Percentiles rank a stretch among this genome's conserved stretches.
phyloP scores from a whole-genome alignment of 768 basidiomycete genomes.

The Mycena olivaceomarginata region DNA sequence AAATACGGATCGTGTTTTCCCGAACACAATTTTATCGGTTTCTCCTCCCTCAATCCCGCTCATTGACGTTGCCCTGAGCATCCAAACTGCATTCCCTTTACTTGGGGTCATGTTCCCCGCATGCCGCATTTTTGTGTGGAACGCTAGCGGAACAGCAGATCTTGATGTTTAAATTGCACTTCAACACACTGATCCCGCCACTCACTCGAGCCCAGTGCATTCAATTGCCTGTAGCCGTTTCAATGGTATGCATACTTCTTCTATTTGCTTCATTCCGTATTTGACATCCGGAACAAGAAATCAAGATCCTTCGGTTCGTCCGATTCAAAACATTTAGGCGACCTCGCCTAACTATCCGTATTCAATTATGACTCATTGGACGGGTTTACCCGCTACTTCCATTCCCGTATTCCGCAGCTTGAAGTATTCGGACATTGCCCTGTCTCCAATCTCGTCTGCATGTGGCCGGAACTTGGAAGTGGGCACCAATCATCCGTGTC shows the following conservation, averaged over 20 bases:
- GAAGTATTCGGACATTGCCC: neutral
- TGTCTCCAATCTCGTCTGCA: neutral
- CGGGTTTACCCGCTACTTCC: neutral
- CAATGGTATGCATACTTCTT: too few species aligned
- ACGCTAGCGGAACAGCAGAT: neutral
- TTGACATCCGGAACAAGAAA: neutral
- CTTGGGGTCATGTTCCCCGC: neutral
- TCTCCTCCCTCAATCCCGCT: too few species aligned
- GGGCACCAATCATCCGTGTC: neutral
- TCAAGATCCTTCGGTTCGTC: neutral
- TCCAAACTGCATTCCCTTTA: too few species aligned
- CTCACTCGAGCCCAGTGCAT: neutral
- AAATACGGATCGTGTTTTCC: too few species aligned
- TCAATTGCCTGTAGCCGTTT: too few species aligned
- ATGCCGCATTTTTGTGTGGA: neutral
- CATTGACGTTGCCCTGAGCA: too few species aligned
- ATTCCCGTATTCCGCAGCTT: neutral
- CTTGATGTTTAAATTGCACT: neutral
- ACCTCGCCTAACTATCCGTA: neutral
- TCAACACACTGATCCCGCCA: neutral
- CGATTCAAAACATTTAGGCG: neutral
- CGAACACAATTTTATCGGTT: too few species aligned
- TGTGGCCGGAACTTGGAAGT: neutral
- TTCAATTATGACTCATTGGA: slow-evolving; percentile 2
- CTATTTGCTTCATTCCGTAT: neutral